phyloP scores from a whole-genome alignment of 179 eudicot genomes.

The Camellia oleifera region DNA sequence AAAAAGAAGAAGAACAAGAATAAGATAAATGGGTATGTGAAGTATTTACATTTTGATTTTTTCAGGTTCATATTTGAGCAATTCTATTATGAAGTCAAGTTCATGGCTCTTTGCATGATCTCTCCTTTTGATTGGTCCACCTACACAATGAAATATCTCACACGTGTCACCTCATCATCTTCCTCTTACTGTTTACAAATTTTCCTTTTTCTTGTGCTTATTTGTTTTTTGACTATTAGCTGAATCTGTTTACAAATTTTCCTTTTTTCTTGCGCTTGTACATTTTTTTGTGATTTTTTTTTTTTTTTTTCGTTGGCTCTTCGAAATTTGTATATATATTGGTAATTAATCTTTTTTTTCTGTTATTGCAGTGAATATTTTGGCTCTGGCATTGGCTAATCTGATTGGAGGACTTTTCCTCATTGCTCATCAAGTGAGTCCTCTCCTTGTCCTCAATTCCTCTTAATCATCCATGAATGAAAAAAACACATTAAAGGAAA shows the following conservation, averaged over 20 bases:
- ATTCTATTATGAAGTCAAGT: not conserved
- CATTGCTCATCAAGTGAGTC: constrained; percentile 72
- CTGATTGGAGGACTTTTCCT: constrained; percentile 81
- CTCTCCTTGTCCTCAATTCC: not conserved
- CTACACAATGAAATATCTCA: too few species aligned
- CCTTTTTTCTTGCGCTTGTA: not conserved
- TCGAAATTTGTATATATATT: not conserved
- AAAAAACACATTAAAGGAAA: too few species aligned
- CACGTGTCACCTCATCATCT: too few species aligned
- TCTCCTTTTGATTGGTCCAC: too few species aligned
- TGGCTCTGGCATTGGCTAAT: constrained; percentile 82
- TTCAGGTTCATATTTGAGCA: not conserved
- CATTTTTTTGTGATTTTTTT: not conserved
- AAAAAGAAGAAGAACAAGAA: too few species aligned
- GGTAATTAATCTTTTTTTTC: not conserved
- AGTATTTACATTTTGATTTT: constrained; percentile 12
- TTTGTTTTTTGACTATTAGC: too few species aligned
- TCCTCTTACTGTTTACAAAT: too few species aligned
- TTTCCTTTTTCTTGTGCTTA: too few species aligned
- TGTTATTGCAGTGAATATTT: constrained; percentile 63
- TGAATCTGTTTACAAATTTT: not conserved
- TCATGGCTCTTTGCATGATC: too few species aligned
- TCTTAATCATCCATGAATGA: too few species aligned
- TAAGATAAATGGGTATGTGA: too few species aligned
- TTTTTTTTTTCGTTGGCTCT: not conserved